These are phyloP conservation scores for Clarireedia hainanense DNA, from an alignment of 2,329 filamentous ascomycete genomes.

Conservation along the genomic window DNA sequence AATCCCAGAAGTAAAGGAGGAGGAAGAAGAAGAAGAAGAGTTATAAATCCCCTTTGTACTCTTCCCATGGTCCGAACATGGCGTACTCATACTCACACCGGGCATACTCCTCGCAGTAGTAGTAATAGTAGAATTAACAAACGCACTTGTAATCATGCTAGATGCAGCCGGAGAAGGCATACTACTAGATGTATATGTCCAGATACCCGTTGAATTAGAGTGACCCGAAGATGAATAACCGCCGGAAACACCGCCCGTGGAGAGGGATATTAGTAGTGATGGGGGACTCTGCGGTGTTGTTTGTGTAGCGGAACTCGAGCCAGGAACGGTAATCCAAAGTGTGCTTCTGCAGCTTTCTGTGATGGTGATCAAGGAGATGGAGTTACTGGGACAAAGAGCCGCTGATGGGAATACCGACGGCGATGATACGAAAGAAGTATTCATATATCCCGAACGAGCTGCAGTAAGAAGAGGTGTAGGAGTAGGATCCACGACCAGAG, in stretches of 20 bases:
- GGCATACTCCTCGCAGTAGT: not conserved
- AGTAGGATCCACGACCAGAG: no score
- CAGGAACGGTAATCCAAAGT: not conserved
- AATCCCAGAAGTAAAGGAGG: not conserved
- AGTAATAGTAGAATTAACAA: not conserved
- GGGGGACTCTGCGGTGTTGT: not conserved
- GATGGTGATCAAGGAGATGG: conserved; percentile 7
- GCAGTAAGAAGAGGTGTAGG: no score
- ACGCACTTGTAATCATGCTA: not conserved
- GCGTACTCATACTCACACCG: not conserved
- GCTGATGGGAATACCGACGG: not conserved
- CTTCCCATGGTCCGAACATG: not conserved
- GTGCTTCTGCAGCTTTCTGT: conserved; percentile 10
- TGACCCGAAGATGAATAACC: not conserved
- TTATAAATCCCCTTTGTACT: not conserved
- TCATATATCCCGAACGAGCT: no score
- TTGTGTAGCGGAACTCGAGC: no score
- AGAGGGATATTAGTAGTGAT: not conserved
- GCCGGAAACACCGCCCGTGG: not conserved
- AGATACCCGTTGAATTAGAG: not conserved
- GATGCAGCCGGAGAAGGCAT: not conserved
- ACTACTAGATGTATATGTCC: not conserved
- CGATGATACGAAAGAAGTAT: not conserved
- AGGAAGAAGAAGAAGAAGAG: not conserved
- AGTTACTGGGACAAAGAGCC: not conserved